Evolutionary conservation across 2,329 filamentous ascomycete species (phyloP), one percentile per base, ranked within the genome.

Genomic region (Claviceps paspali): DNA sequence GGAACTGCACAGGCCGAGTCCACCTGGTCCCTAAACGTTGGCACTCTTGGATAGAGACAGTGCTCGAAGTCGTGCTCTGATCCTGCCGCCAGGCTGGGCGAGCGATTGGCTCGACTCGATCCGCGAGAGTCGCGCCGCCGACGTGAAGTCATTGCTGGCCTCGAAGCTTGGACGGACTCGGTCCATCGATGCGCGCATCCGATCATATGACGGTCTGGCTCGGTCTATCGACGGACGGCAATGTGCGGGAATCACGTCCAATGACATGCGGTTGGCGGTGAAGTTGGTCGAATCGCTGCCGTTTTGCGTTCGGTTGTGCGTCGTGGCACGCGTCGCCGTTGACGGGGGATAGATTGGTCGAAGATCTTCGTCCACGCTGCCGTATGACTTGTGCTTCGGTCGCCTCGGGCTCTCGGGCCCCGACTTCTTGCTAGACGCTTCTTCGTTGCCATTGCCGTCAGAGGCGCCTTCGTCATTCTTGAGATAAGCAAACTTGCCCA

Each of bases 201-300:
- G 75, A 52, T 96, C 88, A 54, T 82, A 92, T n/a, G 84, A 92
- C 29, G 84, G 84, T 45, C 85, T 68, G 5, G 79, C 68, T 42
- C 79, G 70, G 44, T 86, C 80, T 29, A 76, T 65, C 5, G 77
- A 79, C 19, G 68, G 70, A 21, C 73, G 62, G 30, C 53, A 59
- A 33, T 51, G 50, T 29, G 45, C 42, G 33, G 49, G 43, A 6
- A 43, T 38, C n/a, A n/a, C n/a, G 12, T 50, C 48, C 19, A 75
- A 54, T 12, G 78, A 78, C 46, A 67, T 62, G 43, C 76, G 70
- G 48, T 75, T 73, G 35, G 69, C 64, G 17, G 85, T 92, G 56
- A 86, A 92, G 49, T 92, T 87, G 35, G 91, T 95, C 43, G 85
- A 88, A 57, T 94, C 87, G 60, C 87, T 95, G 42, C 86, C 85